A percentile compares a stretch with the other conserved stretches of the same genome.
phyloP scores from a whole-genome alignment of 306 rosid species.

The Medicago arabica region DNA sequence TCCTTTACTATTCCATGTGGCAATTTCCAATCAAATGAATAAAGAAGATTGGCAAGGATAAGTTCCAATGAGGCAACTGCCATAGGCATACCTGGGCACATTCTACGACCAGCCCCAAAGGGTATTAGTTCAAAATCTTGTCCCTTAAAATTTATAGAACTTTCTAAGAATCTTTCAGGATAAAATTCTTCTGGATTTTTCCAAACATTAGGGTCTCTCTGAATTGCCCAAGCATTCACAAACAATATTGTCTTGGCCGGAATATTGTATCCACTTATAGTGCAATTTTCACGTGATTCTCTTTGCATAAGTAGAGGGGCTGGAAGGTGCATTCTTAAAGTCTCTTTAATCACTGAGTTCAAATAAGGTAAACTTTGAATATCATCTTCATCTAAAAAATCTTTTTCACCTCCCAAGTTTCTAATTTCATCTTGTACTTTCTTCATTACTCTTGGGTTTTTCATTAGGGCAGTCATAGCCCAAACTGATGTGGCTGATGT shows the following conservation, averaged over 20 bases:
- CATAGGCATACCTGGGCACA: background rate
- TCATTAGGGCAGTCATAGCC: background rate
- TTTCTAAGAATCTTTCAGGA: background rate
- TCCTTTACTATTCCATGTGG: background rate
- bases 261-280: background rate
- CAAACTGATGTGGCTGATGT: conserved; percentile 8
- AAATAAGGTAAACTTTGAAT: conserved; percentile 31
- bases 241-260: background rate
- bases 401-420: background rate
- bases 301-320: background rate
- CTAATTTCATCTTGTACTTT: conserved; percentile 16
- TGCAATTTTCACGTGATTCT: background rate
- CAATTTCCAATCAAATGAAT: background rate
- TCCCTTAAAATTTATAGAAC: background rate
- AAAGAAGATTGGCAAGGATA: background rate
- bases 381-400: conserved; percentile 31
- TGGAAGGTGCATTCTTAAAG: background rate
- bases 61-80: background rate
- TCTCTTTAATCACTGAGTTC: conserved; percentile 11
- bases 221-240: background rate
- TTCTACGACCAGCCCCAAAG: conserved; percentile 13
- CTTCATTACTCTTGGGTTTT: background rate
- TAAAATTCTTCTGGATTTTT: background rate
- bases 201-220: background rate
- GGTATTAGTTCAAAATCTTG: conserved; percentile 13